phyloP scores from a whole-genome alignment of 2,329 filamentous ascomycete species.

The Cercospora sojina region DNA sequence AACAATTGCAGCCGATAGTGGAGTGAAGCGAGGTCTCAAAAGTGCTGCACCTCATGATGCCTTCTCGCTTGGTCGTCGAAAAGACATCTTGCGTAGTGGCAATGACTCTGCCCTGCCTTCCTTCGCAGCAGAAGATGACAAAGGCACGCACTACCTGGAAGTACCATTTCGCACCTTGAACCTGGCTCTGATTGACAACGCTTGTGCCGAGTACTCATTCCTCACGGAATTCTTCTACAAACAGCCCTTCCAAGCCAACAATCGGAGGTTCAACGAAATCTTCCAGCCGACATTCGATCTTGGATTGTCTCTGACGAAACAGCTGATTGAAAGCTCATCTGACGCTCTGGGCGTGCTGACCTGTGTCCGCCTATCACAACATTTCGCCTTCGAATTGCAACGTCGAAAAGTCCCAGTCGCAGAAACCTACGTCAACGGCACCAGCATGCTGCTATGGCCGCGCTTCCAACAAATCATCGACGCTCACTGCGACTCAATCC shows the following conservation, averaged over 20 bases:
- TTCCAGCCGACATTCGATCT: conserved; percentile 88
- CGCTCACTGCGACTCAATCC: conserved; percentile 83
- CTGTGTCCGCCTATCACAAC: conserved; percentile 91
- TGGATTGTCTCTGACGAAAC: conserved; percentile 73
- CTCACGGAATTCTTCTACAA: conserved; percentile 85
- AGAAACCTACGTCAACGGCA: conserved; percentile 90
- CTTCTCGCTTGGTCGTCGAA: conserved; percentile 82
- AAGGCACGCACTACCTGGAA: conserved; percentile 81
- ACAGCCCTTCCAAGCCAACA: conserved; percentile 72
- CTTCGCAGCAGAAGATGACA: conserved; percentile 88
- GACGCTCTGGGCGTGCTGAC: conserved; percentile 85
- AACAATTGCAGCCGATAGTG: conserved; percentile 65
- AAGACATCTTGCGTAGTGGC: conserved; percentile 74
- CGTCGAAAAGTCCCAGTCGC: conserved; percentile 83
- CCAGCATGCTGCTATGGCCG: conserved; percentile 95
- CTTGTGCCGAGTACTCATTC: conserved; percentile 92
- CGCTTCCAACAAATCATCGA: conserved; percentile 94
- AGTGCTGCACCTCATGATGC: conserved; percentile 63
- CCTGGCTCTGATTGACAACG: conserved; percentile 87
- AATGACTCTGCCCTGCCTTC: conserved; percentile 78
- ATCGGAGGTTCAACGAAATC: conserved; percentile 79
- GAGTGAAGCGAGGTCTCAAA: conserved; percentile 42
- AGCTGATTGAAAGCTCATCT: conserved; percentile 71
- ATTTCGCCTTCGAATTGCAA: conserved; percentile 90
- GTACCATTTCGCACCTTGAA: conserved; percentile 93